Percentiles rank a stretch among this genome's conserved stretches.
These are phyloP conservation scores for Cadophora gregata DNA, from an alignment of 2,329 filamentous ascomycete species.

Conservation along the genomic window DNA sequence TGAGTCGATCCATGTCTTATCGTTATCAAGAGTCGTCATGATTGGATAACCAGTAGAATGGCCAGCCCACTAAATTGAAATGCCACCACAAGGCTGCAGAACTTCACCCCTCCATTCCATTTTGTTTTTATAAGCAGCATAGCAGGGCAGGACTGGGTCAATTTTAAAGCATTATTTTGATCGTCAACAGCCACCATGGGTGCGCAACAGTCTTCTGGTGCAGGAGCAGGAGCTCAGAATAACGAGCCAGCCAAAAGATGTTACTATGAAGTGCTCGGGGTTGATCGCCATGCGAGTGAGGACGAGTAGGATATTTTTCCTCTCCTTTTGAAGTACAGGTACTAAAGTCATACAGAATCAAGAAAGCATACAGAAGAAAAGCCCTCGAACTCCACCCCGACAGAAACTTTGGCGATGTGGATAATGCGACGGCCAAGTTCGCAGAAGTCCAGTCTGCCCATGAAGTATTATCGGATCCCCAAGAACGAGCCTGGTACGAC, in stretches of 20 bases:
- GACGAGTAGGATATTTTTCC: conserved; percentile 67
- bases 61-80: not conserved
- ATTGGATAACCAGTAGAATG: not conserved
- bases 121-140: not conserved
- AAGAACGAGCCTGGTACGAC: conserved; percentile 98
- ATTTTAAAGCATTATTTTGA: not conserved
- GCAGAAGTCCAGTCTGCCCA: conserved; percentile 93
- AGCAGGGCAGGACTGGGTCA: not conserved
- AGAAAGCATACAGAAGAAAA: conserved; percentile 89
- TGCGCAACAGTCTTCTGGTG: conserved; percentile 39
- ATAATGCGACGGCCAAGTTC: conserved; percentile 83
- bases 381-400: conserved; percentile 95
- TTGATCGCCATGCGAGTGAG: conserved; percentile 75
- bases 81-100: not conserved
- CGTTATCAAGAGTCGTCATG: not conserved
- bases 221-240: conserved; percentile 22
- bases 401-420: conserved; percentile 86
- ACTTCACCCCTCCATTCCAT: not conserved
- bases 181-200: conserved; percentile 33
- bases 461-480: conserved; percentile 92
- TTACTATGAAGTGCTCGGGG: conserved; percentile 83
- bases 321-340: not conserved
- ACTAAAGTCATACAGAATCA: conserved; percentile 65
- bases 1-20: conserved; percentile 13
- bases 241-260: conserved; percentile 61